Base-by-base conservation (phyloP, 2,329 filamentous ascomycete genomes). In the Colletotrichum phormii region DNA sequence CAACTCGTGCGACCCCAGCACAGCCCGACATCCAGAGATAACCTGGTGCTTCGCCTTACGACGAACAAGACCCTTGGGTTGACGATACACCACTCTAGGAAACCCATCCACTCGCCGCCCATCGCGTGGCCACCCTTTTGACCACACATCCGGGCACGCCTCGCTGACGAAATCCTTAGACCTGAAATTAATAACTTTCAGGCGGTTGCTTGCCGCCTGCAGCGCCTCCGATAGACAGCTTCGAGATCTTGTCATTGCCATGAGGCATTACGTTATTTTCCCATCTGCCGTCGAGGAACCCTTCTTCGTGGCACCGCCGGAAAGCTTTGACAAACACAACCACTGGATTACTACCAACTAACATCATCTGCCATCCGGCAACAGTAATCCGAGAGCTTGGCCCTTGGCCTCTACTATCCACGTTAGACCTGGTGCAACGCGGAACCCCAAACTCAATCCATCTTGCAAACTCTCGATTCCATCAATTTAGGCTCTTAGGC, bases 321-420 rank as follows among this genome's bases (percentile, higher is more conserved):
- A 53, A 51, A 59, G 59, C 53, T 33, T 69, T 37, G 9, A 24
- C 46, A 15, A 42, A 13, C 42, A 26, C 37, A 15, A 22, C 8
- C 18, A 53, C 18, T 18, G n/a, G 18, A 31, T 5, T 22, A 18
- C 24, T 12, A 15, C 24, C 12, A 15, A 22, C 42, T 15, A n/a
- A 26, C n/a, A 46, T 12, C 37, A 3, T n/a, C 24, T 22, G 18
- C 6, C 5, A 4, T 12, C 46, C 35, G 63, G 63, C 49, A 26
- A 37, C 46, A 24, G 46, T 37, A 11, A 61, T 31, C 68, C 55
- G 15, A 67, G 68, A 67, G 63, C 49, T 61, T 67, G 57, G 61
- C 49, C 5, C 63, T 22, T 49, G 46, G 46, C 42, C 22, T 24
- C 46, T 8, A 31, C 54, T 18, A 42, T 33, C 67, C 68, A 49